These are phyloP conservation scores for Fusarium fracticaudum DNA, from an alignment of 2,329 filamentous ascomycete species.

Conservation along the genomic window DNA sequence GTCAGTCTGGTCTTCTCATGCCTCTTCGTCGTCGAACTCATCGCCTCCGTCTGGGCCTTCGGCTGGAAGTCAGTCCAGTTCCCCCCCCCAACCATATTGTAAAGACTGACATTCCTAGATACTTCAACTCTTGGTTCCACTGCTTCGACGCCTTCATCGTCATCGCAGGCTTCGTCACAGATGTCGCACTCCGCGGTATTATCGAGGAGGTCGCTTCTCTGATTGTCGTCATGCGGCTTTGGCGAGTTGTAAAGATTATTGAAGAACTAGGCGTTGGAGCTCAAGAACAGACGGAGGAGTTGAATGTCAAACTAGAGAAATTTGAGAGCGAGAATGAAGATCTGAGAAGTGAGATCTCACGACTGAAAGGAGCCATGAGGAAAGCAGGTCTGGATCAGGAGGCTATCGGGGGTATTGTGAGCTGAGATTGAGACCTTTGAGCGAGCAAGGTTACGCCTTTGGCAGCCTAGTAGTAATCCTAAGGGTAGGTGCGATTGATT, in stretches of 20 bases:
- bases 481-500: neutral
- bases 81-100: too few species aligned
- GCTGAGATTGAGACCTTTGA: neutral
- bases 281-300: slow-evolving; percentile 4
- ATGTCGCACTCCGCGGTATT: neutral
- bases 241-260: slow-evolving; percentile 15
- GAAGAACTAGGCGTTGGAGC: slow-evolving; percentile 5
- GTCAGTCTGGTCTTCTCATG: neutral
- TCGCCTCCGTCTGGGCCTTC: slow-evolving; percentile 6
- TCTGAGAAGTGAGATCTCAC: neutral
- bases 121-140: slow-evolving; percentile 17
- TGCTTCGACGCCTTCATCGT: slow-evolving; percentile 13
- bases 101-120: neutral
- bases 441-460: accelerated
- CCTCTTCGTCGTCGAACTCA: neutral
- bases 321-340: neutral
- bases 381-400: neutral
- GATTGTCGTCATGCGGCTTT: slow-evolving; percentile 15
- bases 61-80: neutral
- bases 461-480: accelerated
- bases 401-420: accelerated
- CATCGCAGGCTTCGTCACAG: slow-evolving; percentile 1
- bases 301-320: neutral
- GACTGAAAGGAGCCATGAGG: neutral
- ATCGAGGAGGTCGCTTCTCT: slow-evolving; percentile 13